Evolutionary conservation across 192 early-diverging fungal genomes (phyloP), one percentile per base, ranked within the genome.

Genomic region (Dimargaris cristalligena): DNA sequence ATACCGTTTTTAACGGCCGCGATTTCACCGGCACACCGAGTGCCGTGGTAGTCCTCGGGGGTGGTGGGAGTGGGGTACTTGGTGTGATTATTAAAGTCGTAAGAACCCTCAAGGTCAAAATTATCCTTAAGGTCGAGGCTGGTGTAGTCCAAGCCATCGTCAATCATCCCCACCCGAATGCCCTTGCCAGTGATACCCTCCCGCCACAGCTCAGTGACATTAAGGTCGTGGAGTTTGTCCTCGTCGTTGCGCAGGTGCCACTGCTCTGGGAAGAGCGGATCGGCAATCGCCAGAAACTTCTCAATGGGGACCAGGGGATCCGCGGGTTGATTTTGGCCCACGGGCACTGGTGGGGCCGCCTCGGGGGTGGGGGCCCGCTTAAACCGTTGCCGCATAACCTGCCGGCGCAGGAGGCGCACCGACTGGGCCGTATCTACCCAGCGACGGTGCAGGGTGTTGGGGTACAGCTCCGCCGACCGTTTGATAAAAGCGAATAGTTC

Each of bases 21-120:
- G 16, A 99, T 91, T 75, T 95, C 90, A 18, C 96, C 96, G 6
- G 96, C 96, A 68, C 94, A 99, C 38, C 96, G 74, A 11, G 96
- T 99, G 44, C 96, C 96, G 66, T 99, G 96, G 47, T 78, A 78
- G 65, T 99, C 96, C 34, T 91, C 86, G 18, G 34, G 32, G 0
- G 87, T 55, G 48, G 69, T 74, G 26, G 94, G 96, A 47, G 71
- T 82, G 6, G 94, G 94, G 32, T 85, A 63, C 41, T 71, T 64
- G 4, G 65, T 77, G 63, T 86, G 81, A 60, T 89, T 83, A 63
- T 97, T 97, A 65, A 87, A 99, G 68, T 99, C 96, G 64, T 91
- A 92, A 0, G 96, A 99, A 3, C 92, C 94, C 46, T 71, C 79
- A 8, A 78, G 83, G 65, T 89, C 91, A 80, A 92, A 96, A 74